These are phyloP conservation scores for Talaromyces amestolkiae DNA, from an alignment of 2,329 filamentous ascomycete genomes.

Conservation along the genomic window DNA sequence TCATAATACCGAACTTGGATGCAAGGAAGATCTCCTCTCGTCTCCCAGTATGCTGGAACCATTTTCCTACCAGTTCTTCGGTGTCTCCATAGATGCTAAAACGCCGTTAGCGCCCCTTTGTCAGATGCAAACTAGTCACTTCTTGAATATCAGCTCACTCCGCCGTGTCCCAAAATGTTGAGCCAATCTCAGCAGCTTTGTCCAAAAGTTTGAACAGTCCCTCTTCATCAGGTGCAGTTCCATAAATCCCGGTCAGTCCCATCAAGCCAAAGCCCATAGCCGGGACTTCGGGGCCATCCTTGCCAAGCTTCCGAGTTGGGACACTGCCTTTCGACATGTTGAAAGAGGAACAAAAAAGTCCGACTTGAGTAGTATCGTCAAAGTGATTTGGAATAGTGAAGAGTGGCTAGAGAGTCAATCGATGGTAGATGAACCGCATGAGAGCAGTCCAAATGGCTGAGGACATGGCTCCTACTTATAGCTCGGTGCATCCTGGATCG, in stretches of 20 bases:
- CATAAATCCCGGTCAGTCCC: not conserved
- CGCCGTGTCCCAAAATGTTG: not conserved
- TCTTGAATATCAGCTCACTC: slow-evolving; percentile 13
- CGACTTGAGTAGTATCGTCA: not conserved
- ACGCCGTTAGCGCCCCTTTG: not conserved
- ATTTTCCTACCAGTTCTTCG: not conserved
- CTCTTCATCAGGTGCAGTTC: not conserved
- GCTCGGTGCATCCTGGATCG: not conserved
- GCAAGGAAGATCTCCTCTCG: slow-evolving; percentile 51
- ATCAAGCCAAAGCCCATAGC: not conserved
- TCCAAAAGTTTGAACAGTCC: not conserved
- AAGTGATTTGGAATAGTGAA: not conserved
- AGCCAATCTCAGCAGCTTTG: not conserved
- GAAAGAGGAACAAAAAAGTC: not conserved
- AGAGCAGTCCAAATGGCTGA: not conserved
- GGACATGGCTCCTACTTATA: not conserved
- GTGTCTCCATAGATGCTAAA: not conserved
- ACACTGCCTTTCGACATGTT: not conserved
- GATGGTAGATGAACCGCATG: not conserved
- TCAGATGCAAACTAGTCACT: not conserved
- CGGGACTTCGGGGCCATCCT: not conserved
- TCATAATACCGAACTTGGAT: slow-evolving; percentile 49
- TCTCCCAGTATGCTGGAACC: not conserved
- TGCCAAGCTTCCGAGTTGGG: not conserved
- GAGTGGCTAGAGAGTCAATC: not conserved